Evolutionary conservation across 495 filamentous ascomycete genomes (phyloP).

Genomic region (Daldinia bambusicola): DNA sequence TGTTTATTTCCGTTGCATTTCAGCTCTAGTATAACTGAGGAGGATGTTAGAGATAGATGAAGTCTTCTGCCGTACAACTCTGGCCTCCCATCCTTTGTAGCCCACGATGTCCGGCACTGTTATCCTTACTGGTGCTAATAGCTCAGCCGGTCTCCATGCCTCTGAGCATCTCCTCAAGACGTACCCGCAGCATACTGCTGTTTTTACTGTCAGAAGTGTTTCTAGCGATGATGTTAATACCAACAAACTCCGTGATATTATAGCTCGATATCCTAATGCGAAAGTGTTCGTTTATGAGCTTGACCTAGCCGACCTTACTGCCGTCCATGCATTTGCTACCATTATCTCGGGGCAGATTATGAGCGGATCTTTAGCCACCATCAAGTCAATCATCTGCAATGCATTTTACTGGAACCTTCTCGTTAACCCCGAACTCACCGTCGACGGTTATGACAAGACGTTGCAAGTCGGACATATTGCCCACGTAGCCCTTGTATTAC

Average conservation of each 20-base stretch:
- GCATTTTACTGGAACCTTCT: slow-evolving; percentile 58
- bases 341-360: slow-evolving; percentile 41
- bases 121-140: background rate
- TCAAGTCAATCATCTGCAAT: slow-evolving; percentile 58
- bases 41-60: background rate
- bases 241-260: background rate
- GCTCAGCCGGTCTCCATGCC: background rate
- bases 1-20: background rate
- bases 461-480: slow-evolving; percentile 57
- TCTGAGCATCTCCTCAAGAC: background rate
- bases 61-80: background rate
- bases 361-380: slow-evolving; percentile 47
- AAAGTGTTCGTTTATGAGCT: background rate
- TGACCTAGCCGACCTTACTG: slow-evolving; percentile 48
- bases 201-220: background rate
- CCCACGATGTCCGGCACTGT: background rate
- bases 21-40: background rate
- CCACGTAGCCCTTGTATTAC: slow-evolving; percentile 56
- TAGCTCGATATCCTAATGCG: background rate
- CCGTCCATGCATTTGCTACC: slow-evolving; percentile 52
- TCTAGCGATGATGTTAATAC: background rate
- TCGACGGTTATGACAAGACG: slow-evolving; percentile 55
- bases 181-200: background rate
- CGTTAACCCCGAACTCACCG: slow-evolving; percentile 49
- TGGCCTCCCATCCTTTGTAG: background rate